These are phyloP conservation scores for Claviceps cyperi DNA, from an alignment of 2,329 filamentous ascomycete species.

Conservation along the genomic window DNA sequence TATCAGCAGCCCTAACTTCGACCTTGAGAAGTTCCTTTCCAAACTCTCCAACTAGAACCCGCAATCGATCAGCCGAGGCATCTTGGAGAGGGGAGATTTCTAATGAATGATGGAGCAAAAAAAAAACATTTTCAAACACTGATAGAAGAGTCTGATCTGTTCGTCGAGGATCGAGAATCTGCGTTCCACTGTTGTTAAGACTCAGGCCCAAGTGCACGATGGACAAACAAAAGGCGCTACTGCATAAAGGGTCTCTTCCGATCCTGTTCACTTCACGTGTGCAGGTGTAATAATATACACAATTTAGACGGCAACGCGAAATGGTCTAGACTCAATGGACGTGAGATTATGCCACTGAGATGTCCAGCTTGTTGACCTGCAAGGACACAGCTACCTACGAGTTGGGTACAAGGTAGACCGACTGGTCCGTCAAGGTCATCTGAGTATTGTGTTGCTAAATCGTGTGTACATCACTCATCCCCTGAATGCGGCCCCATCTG, in stretches of 20 bases:
- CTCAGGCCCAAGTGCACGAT: conserved; percentile 16
- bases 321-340: background rate
- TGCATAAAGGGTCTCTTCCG: conserved; percentile 36
- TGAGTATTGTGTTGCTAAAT: background rate
- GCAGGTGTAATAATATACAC: conserved; percentile 40
- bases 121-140: background rate
- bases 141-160: background rate
- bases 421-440: background rate
- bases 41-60: conserved; percentile 41
- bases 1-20: conserved; percentile 77
- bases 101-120: background rate
- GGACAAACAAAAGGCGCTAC: conserved; percentile 25
- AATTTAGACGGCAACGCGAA: conserved; percentile 26
- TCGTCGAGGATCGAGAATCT: conserved; percentile 3
- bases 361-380: background rate
- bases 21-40: conserved; percentile 73
- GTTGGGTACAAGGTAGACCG: background rate
- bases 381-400: background rate
- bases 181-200: conserved; percentile 1
- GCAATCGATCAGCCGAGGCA: conserved; percentile 17
- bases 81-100: background rate
- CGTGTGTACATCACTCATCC: background rate
- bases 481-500: background rate
- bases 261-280: conserved; percentile 29
- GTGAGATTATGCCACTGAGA: background rate